A percentile compares a stretch with the other conserved stretches of the same genome.
These are phyloP conservation scores for Lolium multiflorum DNA, from an alignment of 176 grass and related monocot species.

Conservation along the genomic window DNA sequence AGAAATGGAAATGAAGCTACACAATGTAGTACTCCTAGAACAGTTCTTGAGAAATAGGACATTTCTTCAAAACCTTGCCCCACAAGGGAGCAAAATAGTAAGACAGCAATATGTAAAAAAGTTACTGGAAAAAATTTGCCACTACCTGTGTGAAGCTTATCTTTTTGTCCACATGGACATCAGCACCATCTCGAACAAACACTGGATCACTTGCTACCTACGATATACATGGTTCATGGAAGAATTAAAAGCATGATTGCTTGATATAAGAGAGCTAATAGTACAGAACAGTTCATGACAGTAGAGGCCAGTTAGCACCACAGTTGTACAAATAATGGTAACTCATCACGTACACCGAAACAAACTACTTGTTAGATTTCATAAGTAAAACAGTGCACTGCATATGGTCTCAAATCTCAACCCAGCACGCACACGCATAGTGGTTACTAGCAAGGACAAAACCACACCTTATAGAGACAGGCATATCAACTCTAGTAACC, in stretches of 20 bases:
- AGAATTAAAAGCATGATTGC: slow-evolving; percentile 43
- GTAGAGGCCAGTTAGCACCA: background rate
- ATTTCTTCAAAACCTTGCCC: slow-evolving; percentile 21
- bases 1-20: background rate
- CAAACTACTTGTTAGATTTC: slow-evolving; percentile 7
- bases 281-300: slow-evolving; percentile 4
- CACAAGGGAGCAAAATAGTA: slow-evolving; percentile 22
- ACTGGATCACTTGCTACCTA: slow-evolving; percentile 85
- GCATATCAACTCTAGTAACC: background rate
- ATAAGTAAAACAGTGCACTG: slow-evolving; percentile 26
- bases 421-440: background rate
- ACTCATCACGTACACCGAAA: slow-evolving; percentile 14
- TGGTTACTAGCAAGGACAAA: background rate
- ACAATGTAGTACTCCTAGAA: slow-evolving; percentile 16
- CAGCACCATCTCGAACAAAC: slow-evolving; percentile 86
- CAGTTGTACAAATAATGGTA: background rate
- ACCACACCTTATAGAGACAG: slow-evolving; percentile 19
- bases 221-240: slow-evolving; percentile 30
- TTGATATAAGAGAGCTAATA: slow-evolving; percentile 36
- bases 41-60: background rate
- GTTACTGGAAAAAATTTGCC: slow-evolving; percentile 7
- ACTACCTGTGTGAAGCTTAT: slow-evolving; percentile 94
- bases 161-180: slow-evolving; percentile 74
- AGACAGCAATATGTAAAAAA: slow-evolving; percentile 7
- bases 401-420: slow-evolving; percentile 24